These are phyloP conservation scores for Jasminum sambac DNA, from an alignment of 257 asterid genomes.

Conservation along the genomic window DNA sequence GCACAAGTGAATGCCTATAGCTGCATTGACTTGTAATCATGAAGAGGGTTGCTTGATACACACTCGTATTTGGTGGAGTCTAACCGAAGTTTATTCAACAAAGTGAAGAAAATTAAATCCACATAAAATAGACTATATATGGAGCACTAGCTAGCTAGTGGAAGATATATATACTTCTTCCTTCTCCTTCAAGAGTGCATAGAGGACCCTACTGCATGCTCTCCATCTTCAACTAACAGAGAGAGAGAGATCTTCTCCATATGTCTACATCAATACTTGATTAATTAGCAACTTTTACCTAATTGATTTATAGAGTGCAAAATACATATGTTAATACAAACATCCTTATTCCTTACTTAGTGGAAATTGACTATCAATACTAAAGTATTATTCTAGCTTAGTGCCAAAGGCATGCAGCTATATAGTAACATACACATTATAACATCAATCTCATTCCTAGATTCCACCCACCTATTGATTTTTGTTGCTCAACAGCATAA, in stretches of 20 bases:
- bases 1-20: background rate
- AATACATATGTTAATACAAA: constrained; percentile 21
- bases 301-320: background rate
- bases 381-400: constrained; percentile 47
- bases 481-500: constrained; percentile 9
- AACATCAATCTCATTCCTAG: constrained; percentile 31
- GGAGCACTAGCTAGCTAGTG: constrained; percentile 7
- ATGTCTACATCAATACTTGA: constrained; percentile 24
- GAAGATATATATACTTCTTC: constrained; percentile 25
- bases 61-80: constrained; percentile 43
- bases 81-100: constrained; percentile 11
- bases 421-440: constrained; percentile 30
- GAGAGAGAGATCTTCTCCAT: constrained; percentile 23
- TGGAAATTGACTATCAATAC: constrained; percentile 40
- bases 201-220: constrained; percentile 41
- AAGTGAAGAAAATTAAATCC: constrained; percentile 8
- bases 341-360: constrained; percentile 24
- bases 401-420: constrained; percentile 42
- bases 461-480: constrained; percentile 32
- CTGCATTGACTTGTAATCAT: background rate
- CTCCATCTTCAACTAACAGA: constrained; percentile 35
- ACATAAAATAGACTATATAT: constrained; percentile 1
- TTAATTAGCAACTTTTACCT: constrained; percentile 13
- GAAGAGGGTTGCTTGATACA: constrained; percentile 30
- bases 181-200: constrained; percentile 57